A percentile compares a stretch with the other conserved stretches of the same genome.
Evolutionary conservation across 306 rosid genomes (phyloP).

Genomic region (Cicer bijugum): DNA sequence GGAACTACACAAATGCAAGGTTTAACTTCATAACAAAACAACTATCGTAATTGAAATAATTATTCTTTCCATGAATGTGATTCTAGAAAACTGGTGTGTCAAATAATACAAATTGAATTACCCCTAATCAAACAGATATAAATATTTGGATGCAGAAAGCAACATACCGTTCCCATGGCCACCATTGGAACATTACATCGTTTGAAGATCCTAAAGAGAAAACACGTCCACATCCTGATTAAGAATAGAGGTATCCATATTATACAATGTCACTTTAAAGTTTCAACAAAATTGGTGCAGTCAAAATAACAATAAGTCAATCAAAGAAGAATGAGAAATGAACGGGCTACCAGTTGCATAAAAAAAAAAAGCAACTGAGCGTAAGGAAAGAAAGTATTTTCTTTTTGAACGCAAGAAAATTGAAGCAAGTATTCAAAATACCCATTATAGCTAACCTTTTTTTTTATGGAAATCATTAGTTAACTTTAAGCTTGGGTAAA

Average conservation of each 20-base stretch:
- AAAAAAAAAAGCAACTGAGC: not conserved
- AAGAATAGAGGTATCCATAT: conserved; percentile 30
- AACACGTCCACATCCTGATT: conserved; percentile 94
- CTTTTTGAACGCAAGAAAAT: too few relatives aligned
- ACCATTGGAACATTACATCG: conserved; percentile 82
- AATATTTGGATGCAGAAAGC: conserved; percentile 19
- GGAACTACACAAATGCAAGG: conserved; percentile 62
- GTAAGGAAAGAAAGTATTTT: not conserved
- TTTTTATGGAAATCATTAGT: not conserved
- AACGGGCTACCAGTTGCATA: conserved; percentile 7
- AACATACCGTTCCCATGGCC: conserved; percentile 79
- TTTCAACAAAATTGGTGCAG: conserved; percentile 33
- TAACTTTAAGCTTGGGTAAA: not conserved
- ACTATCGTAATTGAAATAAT: not conserved
- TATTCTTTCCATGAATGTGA: conserved; percentile 2
- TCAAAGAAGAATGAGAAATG: conserved; percentile 28
- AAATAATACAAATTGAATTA: conserved; percentile 27
- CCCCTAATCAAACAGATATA: not conserved
- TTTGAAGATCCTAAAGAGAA: conserved; percentile 68
- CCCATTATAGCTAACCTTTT: not conserved
- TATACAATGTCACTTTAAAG: conserved; percentile 26
- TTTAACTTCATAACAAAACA: conserved; percentile 7
- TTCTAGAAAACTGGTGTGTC: not conserved
- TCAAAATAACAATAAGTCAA: conserved; percentile 15
- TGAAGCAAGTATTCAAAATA: conserved; percentile 18